Evolutionary conservation across 108 stramenopile species (phyloP), one percentile per base, ranked within the genome.

Genomic region (Cylindrotheca closterium): DNA sequence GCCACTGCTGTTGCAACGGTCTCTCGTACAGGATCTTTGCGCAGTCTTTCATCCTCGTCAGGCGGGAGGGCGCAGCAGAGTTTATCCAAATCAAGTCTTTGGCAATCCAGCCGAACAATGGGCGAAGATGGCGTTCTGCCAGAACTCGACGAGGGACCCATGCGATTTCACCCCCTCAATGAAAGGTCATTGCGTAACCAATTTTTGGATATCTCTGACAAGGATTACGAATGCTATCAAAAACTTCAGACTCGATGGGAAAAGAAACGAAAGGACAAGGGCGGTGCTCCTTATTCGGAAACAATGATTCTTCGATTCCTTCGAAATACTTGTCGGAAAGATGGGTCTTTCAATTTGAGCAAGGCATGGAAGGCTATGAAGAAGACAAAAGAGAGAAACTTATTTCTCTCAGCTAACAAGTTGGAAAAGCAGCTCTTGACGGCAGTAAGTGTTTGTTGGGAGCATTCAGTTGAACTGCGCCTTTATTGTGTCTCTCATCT

Each of bases 351-450:
- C 42, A 56, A 56, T 33, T 54, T 52, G 34, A 60, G 59, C 65
- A 67, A 64, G 21, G 37, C 69, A n/a, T 72, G 51, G 49, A 75
- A 66, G 51, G 70, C 45, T 19, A 65, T 75, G 74, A 79, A 71
- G 28, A 59, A 57, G 19, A 66, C 66, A 51, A 58, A 71, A 33
- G 21, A 42, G 37, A 7, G 10, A 7, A 42, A 77, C 70, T 24
- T 67, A 0, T 29, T 17, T 23, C 32, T 77, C 7, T 47, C 49
- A 4, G 67, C 58, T 4, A 17, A 27, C 17, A 34, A 21, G 1
- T 47, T 77, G 48, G 79, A 75, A 26, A 28, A 58, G 12, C 64
- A 65, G 33, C 31, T 75, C 30, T 51, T 60, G 30, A 51, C 61
- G 46, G 55, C 21, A 33, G 32, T 55, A 52, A 55, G 32, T 7